Base-by-base conservation (phyloP, 441 rosid genomes). In the Sinapis alba region DNA sequence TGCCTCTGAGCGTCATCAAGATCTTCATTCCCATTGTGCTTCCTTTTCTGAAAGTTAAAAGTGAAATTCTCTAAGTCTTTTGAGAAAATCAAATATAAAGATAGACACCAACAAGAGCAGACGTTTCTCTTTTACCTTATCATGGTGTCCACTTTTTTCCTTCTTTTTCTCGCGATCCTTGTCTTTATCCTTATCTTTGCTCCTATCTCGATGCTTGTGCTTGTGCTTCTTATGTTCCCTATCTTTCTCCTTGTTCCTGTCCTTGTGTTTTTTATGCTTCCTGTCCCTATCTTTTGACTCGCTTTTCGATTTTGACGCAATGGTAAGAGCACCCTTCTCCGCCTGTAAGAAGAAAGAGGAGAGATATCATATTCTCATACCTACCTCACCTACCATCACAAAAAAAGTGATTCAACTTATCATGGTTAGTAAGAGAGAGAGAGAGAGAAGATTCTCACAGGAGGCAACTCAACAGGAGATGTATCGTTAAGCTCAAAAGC, bases 211-310 rank as follows among this genome's bases (percentile, higher is more conserved):
- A 78, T 84, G 97, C 45, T 86, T 97, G 71, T 87, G 98, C 77
- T 92, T 94, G 82, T 86, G 97, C 84, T 89, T 92, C 93, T 89
- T 96, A 78, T 89, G 96, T 67, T 86, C 90, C 80, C 79, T 86
- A 68, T 91, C 93, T 77, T 91, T 87, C 11, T 89, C 92, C 83
- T 86, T 88, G 26, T 78, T 91, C 79, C 74, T 86, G 68, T 92
- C 97, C 76, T 80, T 90, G 75, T 84, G 93, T 79, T 89, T 92
- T 75, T 79, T 89, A 84, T 88, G 97, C 85, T 88, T 89, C 86
- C 85, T 85, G 72, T 90, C 93, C 82, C 80, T 89, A 78, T 90
- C 93, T 73, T 84, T 92, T 3, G 90, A 81, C 60, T 87, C 91
- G 70, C 80, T 80, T 78, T 86, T 92, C 15, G 86, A 86, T 84